These are phyloP conservation scores for Ogataea methanolica DNA, from an alignment of 805 yeast species.

Conservation along the genomic window DNA sequence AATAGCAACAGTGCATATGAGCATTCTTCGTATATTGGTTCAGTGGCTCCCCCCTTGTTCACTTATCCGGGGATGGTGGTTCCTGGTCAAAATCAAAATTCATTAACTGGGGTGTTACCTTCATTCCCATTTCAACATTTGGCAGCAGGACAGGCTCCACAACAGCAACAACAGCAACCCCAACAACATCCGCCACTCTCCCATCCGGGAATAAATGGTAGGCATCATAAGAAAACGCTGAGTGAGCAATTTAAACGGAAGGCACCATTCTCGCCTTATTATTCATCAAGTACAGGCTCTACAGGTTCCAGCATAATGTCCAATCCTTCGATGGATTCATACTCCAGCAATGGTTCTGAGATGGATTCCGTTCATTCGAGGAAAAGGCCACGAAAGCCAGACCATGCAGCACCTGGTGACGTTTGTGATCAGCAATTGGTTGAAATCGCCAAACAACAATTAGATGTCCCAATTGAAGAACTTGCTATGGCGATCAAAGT, in stretches of 20 bases:
- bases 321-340: conserved; percentile 9
- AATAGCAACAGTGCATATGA: conserved; percentile 1
- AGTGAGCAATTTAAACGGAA: neutral
- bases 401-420: conserved; percentile 31
- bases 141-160: neutral
- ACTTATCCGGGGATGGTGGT: neutral
- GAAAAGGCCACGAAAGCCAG: conserved; percentile 29
- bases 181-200: too few relatives aligned
- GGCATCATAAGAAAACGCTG: neutral
- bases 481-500: conserved; percentile 32
- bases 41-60: conserved; percentile 3
- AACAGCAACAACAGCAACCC: too few relatives aligned
- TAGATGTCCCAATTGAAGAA: conserved; percentile 31
- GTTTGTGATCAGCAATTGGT: conserved; percentile 34
- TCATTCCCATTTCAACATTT: neutral
- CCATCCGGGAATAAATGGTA: too few relatives aligned
- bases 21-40: conserved; percentile 1
- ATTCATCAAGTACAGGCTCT: neutral
- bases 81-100: neutral
- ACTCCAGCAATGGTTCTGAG: neutral
- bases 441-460: conserved; percentile 32
- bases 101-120: neutral
- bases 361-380: conserved; percentile 5
- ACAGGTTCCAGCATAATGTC: conserved; percentile 3
- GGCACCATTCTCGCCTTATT: too few relatives aligned